phyloP scores from a whole-genome alignment of 495 filamentous ascomycete genomes.

The Clohesyomyces aquaticus region DNA sequence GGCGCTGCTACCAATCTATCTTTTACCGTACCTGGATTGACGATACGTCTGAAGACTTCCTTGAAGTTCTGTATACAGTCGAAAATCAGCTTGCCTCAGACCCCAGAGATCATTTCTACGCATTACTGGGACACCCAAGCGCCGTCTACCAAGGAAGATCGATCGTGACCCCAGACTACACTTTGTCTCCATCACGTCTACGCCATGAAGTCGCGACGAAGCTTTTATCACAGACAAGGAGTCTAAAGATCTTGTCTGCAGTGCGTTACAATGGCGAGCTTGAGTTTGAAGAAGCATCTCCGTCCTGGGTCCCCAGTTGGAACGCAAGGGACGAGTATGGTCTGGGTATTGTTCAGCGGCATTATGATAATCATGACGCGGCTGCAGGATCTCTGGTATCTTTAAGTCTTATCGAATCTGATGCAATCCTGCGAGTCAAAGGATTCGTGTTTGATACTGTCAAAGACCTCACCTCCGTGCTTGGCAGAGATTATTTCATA shows the following conservation, averaged over 20 bases:
- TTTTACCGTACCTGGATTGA: too few relatives aligned
- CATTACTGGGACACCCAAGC: slow-evolving; percentile 1
- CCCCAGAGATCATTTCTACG: not conserved
- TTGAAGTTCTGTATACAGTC: not conserved
- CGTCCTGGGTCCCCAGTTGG: too few relatives aligned
- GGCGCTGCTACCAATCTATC: too few relatives aligned
- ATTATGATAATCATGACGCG: not conserved
- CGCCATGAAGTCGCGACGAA: not conserved
- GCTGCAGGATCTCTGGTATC: not conserved
- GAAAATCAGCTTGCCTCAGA: not conserved
- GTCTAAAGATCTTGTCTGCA: not conserved
- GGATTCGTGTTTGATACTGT: slow-evolving; percentile 6
- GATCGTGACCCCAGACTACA: not conserved
- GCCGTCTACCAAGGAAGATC: not conserved
- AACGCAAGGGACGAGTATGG: too few relatives aligned
- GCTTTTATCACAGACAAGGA: not conserved
- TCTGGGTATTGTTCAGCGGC: not conserved
- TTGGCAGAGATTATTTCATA: too few relatives aligned
- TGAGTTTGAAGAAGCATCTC: too few relatives aligned
- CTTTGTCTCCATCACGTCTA: not conserved
- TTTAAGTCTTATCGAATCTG: not conserved
- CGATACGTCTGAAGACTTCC: slow-evolving; percentile 7
- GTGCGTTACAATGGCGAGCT: not conserved
- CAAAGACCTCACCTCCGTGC: too few relatives aligned
- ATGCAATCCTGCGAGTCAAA: not conserved